phyloP scores from a whole-genome alignment of 345 rosid genomes.

The Eucalyptus polybractea region DNA sequence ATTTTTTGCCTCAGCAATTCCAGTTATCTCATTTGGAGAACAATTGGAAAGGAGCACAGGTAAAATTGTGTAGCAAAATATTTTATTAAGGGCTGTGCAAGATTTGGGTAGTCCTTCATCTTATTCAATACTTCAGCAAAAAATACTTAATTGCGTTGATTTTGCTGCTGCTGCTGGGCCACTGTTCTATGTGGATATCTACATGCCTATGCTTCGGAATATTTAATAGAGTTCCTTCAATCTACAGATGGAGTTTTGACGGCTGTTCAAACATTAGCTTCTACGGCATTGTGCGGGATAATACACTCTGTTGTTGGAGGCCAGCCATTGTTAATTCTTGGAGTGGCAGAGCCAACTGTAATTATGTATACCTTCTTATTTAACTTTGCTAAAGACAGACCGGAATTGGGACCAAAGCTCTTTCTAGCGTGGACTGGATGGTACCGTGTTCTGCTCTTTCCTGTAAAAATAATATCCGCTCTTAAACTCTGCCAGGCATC shows the following conservation, averaged over 20 bases:
- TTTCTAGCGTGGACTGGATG: constrained; percentile 96
- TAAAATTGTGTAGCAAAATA: not conserved
- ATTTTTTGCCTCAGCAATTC: constrained; percentile 94
- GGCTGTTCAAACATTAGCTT: constrained; percentile 85
- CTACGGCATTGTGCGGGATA: constrained; percentile 86
- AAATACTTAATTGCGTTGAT: not conserved
- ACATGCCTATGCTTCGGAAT: not conserved
- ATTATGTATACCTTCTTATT: constrained; percentile 96
- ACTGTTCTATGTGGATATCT: not conserved
- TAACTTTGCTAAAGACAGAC: constrained; percentile 68
- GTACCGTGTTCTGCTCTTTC: constrained; percentile 17
- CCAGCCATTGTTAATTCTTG: constrained; percentile 85
- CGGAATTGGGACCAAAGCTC: constrained; percentile 68
- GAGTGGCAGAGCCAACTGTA: constrained; percentile 98
- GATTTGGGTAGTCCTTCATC: not conserved
- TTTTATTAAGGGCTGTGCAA: not conserved
- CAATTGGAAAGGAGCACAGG: constrained; percentile 89
- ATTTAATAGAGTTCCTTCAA: not conserved
- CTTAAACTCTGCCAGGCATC: not conserved
- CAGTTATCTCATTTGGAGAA: constrained; percentile 90
- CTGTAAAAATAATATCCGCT: not conserved
- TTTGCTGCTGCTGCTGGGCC: not conserved
- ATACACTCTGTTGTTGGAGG: constrained; percentile 85
- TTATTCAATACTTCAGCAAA: not conserved
- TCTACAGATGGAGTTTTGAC: constrained; percentile 69